phyloP scores from a whole-genome alignment of 1,284 basidiomycete species.

The Cronartium quercuum region DNA sequence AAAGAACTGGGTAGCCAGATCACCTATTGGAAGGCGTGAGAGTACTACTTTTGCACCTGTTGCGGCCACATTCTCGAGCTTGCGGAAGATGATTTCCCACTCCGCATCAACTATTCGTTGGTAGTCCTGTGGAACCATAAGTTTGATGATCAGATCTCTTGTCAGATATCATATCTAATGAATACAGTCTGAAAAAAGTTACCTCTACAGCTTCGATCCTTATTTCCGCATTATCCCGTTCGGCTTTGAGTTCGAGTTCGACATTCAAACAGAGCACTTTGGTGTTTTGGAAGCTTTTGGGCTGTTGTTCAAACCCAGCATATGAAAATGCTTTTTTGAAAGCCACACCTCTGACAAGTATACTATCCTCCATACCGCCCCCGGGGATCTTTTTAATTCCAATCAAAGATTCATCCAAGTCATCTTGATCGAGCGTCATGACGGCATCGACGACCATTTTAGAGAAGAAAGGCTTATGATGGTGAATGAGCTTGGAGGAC shows the following conservation, averaged over 20 bases:
- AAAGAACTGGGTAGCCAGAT: conserved; percentile 98
- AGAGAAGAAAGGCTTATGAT: conserved; percentile 97
- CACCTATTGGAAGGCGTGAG: conserved; percentile 96
- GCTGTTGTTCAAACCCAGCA: conserved; percentile 98
- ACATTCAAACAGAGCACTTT: conserved; percentile 93
- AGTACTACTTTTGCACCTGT: conserved; percentile 97
- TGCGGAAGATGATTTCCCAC: conserved; percentile 99
- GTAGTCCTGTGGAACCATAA: conserved; percentile 62
- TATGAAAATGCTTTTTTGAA: conserved; percentile 99
- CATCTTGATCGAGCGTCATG: conserved; percentile 80
- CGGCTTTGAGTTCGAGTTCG: conserved; percentile 97
- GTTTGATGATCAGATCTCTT: too few species aligned
- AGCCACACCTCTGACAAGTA: conserved; percentile 79
- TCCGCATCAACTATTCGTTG: conserved; percentile 99
- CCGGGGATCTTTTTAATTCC: conserved; percentile 99
- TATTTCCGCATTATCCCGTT: conserved; percentile 99
- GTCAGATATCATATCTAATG: too few species aligned
- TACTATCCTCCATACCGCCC: conserved; percentile 87
- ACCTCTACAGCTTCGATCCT: conserved; percentile 84
- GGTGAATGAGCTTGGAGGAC: conserved; percentile 99
- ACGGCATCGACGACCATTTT: conserved; percentile 99
- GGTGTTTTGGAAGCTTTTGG: conserved; percentile 83
- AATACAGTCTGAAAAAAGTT: conserved; percentile 24
- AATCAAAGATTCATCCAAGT: conserved; percentile 92
- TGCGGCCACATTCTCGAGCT: conserved; percentile 90